A percentile compares a stretch with the other conserved stretches of the same genome.
Evolutionary conservation across 2,329 filamentous ascomycete species (phyloP).

Genomic region (Fusarium paranaense): DNA sequence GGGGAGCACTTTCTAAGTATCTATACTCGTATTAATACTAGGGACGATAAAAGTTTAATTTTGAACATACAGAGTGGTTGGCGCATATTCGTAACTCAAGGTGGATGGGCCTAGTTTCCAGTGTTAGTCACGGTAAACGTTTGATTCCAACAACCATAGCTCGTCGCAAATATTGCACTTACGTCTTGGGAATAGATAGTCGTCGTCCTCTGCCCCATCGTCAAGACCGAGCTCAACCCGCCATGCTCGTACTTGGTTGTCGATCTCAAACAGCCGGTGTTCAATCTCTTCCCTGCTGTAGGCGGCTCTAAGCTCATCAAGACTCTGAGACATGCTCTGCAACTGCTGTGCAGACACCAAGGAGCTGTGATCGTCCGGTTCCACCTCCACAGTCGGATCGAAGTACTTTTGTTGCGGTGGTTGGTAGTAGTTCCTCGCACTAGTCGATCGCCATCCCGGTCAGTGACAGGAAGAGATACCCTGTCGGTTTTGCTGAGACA

Average conservation of each 20-base stretch:
- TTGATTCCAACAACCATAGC: background rate
- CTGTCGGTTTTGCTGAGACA: background rate
- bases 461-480: background rate
- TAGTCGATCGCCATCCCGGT: background rate
- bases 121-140: no score
- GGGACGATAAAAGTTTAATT: background rate
- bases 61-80: background rate
- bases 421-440: background rate
- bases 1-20: background rate
- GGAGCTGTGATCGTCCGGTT: background rate
- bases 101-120: background rate
- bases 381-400: background rate
- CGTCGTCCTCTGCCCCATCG: background rate
- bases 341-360: background rate
- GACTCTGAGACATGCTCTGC: background rate
- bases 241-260: slow-evolving; percentile 1
- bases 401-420: background rate
- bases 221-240: background rate
- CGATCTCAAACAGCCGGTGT: background rate
- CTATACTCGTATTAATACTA: background rate
- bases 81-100: background rate
- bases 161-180: background rate
- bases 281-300: background rate
- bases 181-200: background rate
- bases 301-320: background rate